phyloP scores from a whole-genome alignment of 2,329 filamentous ascomycete species.

The Arachnopeziza araneosa region DNA sequence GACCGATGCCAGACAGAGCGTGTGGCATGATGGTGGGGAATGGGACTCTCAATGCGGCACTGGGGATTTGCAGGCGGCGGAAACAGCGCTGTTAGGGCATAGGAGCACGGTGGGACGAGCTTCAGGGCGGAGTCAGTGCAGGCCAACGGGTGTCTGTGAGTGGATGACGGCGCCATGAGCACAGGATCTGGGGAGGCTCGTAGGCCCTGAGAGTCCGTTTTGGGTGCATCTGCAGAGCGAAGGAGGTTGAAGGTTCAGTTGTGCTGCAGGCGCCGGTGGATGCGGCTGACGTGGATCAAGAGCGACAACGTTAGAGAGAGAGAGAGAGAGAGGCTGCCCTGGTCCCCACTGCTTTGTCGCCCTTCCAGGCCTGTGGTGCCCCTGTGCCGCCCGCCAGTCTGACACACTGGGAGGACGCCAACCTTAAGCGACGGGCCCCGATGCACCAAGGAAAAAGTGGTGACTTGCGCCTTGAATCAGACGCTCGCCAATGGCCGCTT shows the following conservation, averaged over 20 bases:
- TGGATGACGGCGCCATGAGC: neutral
- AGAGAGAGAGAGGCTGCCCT: too few relatives aligned
- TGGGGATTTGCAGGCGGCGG: conserved; percentile 4
- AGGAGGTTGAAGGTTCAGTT: neutral
- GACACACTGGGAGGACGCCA: neutral
- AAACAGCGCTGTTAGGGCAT: conserved; percentile 9
- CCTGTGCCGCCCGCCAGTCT: neutral
- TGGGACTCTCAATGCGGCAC: conserved; percentile 12
- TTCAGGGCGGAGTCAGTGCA: conserved; percentile 21
- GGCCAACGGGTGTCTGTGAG: neutral
- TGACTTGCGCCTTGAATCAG: neutral
- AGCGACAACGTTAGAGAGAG: neutral
- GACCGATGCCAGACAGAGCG: conserved; percentile 22
- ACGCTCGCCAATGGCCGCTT: neutral
- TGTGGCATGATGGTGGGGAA: conserved; percentile 26
- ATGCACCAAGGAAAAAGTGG: neutral
- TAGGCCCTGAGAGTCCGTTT: neutral
- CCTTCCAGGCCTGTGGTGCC: neutral
- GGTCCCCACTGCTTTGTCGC: too few relatives aligned
- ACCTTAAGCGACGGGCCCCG: neutral
- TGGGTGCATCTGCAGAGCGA: neutral
- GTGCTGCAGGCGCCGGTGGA: conserved; percentile 4
- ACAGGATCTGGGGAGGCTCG: neutral
- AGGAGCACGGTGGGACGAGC: conserved; percentile 8
- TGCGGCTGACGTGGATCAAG: conserved; percentile 12